A percentile compares a stretch with the other conserved stretches of the same genome.
phyloP scores from a whole-genome alignment of 176 grass and related monocot genomes.

The bread wheat (Triticum aestivum) region IWGSC_CS_RefSeq_v2.1 NC_057801.1:310634072-310634571 shows the following conservation, averaged over 20 bases:
- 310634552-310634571: too few species aligned
- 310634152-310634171: too few species aligned
- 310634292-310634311: neutral
- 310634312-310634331: conserved; percentile 11
- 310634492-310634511: too few species aligned
- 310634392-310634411: neutral
- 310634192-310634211: too few species aligned
- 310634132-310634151: too few species aligned
- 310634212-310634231: too few species aligned
- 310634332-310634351: neutral
- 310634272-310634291: neutral
- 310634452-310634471: neutral
- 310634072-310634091: too few species aligned
- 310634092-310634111: too few species aligned
- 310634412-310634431: neutral
- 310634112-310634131: too few species aligned
- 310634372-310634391: neutral
- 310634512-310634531: too few species aligned
- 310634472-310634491: neutral
- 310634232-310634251: too few species aligned
- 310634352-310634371: neutral
- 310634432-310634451: neutral
- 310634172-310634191: too few species aligned
- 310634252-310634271: neutral
- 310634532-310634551: neutral